Conservation (phyloP, 1,284 basidiomycete species). For the Sanghuangporus baumii region DNA sequence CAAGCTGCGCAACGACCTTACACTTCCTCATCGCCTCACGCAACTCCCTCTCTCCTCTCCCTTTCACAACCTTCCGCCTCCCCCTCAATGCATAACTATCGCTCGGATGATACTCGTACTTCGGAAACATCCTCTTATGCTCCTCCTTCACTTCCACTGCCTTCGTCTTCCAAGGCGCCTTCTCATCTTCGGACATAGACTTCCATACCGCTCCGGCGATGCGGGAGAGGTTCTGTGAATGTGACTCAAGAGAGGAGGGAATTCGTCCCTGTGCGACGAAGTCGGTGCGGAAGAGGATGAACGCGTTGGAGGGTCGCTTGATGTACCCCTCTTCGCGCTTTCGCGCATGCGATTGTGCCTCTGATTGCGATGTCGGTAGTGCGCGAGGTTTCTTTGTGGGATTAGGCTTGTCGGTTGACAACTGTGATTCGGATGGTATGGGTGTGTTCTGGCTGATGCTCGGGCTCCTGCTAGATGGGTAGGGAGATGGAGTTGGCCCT, state of each 20-base stretch:
- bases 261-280: constrained; percentile 45
- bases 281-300: constrained; percentile 90
- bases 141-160: constrained; percentile 44
- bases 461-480: neutral
- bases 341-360: constrained; percentile 9
- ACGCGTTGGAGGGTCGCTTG: constrained; percentile 86
- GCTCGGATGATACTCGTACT: constrained; percentile 42
- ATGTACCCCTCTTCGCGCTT: constrained; percentile 40
- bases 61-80: constrained; percentile 21
- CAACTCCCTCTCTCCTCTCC: constrained; percentile 7
- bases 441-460: neutral
- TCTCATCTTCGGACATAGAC: constrained; percentile 38
- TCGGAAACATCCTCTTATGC: constrained; percentile 40
- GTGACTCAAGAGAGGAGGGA: constrained; percentile 31
- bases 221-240: constrained; percentile 54
- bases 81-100: constrained; percentile 25
- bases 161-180: constrained; percentile 43
- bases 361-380: neutral
- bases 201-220: constrained; percentile 53
- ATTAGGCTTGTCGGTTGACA: neutral
- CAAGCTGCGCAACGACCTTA: constrained; percentile 4
- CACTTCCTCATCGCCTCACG: neutral
- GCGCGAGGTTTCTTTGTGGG: neutral
- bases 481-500: neutral
- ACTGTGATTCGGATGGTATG: neutral